Percentiles rank a stretch among this genome's conserved stretches.
These are phyloP conservation scores for Trametes hirsuta DNA, from an alignment of 1,284 basidiomycete species.

Conservation along the genomic window DNA sequence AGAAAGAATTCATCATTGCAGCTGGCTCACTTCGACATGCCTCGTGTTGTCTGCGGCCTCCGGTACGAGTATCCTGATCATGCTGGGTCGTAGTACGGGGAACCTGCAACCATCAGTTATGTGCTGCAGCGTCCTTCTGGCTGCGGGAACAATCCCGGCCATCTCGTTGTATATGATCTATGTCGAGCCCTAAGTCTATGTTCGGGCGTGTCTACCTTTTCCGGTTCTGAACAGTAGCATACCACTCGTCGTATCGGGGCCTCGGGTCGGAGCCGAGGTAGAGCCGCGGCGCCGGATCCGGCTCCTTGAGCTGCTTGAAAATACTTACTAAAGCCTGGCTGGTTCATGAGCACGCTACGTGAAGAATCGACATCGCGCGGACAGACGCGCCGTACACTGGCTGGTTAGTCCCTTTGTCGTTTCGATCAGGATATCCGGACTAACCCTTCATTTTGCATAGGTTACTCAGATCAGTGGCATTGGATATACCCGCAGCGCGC, in stretches of 20 bases:
- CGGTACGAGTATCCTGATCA: background rate
- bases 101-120: background rate
- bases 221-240: too few species aligned
- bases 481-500: conserved; percentile 3
- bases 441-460: background rate
- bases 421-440: background rate
- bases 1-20: too few species aligned
- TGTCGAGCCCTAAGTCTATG: background rate
- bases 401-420: background rate
- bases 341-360: too few species aligned
- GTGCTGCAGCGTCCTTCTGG: background rate
- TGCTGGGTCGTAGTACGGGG: too few species aligned
- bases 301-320: too few species aligned
- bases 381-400: background rate
- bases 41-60: too few species aligned
- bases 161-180: background rate
- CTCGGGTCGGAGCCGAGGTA: too few species aligned
- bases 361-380: too few species aligned
- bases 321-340: too few species aligned
- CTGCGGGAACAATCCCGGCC: background rate
- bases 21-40: too few species aligned
- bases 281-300: too few species aligned
- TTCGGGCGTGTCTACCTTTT: background rate
- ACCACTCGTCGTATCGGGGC: too few species aligned
- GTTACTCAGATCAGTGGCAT: background rate